Evolutionary conservation across 306 rosid genomes (phyloP).

Genomic region (Canavalia gladiata): DNA sequence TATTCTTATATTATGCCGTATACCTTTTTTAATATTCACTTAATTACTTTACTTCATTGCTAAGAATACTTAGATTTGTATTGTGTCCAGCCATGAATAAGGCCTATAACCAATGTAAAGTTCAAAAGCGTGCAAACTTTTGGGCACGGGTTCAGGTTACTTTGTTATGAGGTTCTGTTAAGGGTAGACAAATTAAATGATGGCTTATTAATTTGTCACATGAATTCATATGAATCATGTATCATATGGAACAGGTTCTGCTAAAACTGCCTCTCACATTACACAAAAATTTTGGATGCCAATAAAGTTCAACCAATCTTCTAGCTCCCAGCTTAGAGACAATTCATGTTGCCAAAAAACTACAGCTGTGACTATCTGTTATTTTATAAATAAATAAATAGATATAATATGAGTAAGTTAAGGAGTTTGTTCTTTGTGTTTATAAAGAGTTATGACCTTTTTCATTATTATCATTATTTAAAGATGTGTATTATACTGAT

Average conservation of each 20-base stretch:
- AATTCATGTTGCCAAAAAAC: background rate
- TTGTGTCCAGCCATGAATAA: background rate
- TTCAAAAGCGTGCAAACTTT: conserved; percentile 28
- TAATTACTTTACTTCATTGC: conserved; percentile 35
- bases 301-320: background rate
- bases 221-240: background rate
- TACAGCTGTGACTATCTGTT: background rate
- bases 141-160: conserved; percentile 40
- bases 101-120: background rate
- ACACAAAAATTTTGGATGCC: background rate
- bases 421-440: background rate
- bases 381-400: background rate
- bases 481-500: too few species aligned
- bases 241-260: background rate
- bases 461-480: background rate
- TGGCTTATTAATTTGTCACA: conserved; percentile 38
- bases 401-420: background rate
- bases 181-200: background rate
- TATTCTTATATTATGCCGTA: conserved; percentile 28
- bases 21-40: conserved; percentile 32
- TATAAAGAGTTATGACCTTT: background rate
- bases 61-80: conserved; percentile 38
- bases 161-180: background rate
- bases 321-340: background rate
- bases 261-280: background rate